A percentile compares a stretch with the other conserved stretches of the same genome.
phyloP scores from a whole-genome alignment of 78 protist genomes.

The Planoprotostelium fungivorum region DNA sequence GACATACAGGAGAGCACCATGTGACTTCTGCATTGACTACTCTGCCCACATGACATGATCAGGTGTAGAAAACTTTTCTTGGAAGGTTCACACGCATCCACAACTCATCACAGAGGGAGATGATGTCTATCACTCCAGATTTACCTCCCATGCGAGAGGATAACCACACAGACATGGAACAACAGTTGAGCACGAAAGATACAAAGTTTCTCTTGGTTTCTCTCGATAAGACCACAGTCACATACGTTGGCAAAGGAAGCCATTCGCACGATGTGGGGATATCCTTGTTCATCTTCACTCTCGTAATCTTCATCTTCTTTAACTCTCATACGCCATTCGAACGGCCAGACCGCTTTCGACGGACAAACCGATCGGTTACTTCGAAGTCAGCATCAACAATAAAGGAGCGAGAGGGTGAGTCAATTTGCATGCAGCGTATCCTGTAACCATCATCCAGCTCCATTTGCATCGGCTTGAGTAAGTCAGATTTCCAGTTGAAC shows the following conservation, averaged over 20 bases:
- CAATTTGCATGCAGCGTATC: too few relatives aligned
- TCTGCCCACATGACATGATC: too few relatives aligned
- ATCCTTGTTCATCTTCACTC: background rate
- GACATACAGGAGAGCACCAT: background rate
- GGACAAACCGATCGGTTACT: background rate
- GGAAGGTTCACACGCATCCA: too few relatives aligned
- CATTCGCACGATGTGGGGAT: background rate
- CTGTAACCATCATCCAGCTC: background rate
- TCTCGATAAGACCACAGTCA: background rate
- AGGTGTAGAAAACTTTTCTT: too few relatives aligned
- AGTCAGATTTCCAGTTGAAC: background rate
- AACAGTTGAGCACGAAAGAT: background rate
- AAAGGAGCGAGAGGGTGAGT: background rate
- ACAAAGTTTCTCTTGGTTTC: background rate
- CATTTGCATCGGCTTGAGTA: background rate
- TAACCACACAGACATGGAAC: too few relatives aligned
- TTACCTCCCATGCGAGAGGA: too few relatives aligned
- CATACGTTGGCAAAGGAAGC: background rate
- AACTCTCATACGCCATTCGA: background rate
- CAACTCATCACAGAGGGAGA: too few relatives aligned
- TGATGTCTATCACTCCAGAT: too few relatives aligned
- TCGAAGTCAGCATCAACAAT: background rate
- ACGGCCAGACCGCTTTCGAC: background rate
- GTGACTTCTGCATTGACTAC: too few relatives aligned
- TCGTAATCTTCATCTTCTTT: background rate